phyloP scores from a whole-genome alignment of 2,329 filamentous ascomycete genomes.

The Thelonectria discophora region DNA sequence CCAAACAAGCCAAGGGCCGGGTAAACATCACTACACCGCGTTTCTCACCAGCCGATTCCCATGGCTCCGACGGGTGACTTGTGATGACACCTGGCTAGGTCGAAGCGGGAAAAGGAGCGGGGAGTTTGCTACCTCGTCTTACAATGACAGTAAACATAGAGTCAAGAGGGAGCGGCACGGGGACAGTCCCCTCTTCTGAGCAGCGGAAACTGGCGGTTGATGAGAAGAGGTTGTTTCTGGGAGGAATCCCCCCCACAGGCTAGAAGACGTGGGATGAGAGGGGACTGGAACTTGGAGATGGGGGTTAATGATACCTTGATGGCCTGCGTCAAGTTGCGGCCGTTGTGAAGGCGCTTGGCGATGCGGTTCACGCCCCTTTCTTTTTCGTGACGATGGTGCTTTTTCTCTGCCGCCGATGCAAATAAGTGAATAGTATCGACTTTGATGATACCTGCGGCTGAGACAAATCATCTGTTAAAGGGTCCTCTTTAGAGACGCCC shows the following conservation, averaged over 20 bases:
- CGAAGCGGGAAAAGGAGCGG: neutral
- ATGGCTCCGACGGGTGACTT: neutral
- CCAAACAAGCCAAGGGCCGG: neutral
- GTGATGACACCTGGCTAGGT: neutral
- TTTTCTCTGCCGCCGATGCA: neutral
- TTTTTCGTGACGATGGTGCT: neutral
- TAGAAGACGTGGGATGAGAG: no score
- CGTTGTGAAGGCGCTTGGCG: neutral
- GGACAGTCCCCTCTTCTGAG: neutral
- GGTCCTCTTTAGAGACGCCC: no score
- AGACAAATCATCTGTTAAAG: no score
- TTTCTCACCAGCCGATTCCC: neutral
- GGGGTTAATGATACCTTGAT: constrained; percentile 34
- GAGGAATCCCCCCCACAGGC: no score
- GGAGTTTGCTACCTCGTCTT: neutral
- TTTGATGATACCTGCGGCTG: neutral
- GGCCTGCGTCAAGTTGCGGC: constrained; percentile 13
- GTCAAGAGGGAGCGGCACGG: constrained; percentile 18
- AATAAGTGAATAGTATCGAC: neutral
- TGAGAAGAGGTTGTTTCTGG: no score
- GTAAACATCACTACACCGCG: neutral
- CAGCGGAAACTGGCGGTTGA: no score
- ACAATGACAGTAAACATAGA: neutral
- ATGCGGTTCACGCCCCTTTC: constrained; percentile 12
- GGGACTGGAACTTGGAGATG: neutral